Conservation (phyloP, 805 yeast species). For the Metschnikowia sp. region DNA sequence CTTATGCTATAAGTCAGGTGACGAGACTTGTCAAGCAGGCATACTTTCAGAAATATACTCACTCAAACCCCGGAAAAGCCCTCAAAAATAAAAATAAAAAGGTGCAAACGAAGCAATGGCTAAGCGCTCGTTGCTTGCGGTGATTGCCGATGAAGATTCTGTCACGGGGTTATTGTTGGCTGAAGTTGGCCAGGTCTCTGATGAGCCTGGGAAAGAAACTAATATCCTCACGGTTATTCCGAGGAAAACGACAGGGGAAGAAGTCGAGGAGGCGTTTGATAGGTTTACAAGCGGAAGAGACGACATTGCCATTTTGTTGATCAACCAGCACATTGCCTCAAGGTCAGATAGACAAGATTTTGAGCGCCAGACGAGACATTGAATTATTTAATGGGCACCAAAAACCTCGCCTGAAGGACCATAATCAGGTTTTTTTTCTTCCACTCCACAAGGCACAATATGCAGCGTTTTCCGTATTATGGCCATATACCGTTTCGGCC, state of each 20-base stretch:
- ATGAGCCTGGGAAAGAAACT: conserved; percentile 59
- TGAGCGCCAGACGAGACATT: too few relatives aligned
- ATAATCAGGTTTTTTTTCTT: too few relatives aligned
- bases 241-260: conserved; percentile 72
- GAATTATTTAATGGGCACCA: too few relatives aligned
- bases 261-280: conserved; percentile 70
- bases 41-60: too few relatives aligned
- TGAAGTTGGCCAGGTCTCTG: conserved; percentile 84
- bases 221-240: conserved; percentile 80
- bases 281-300: conserved; percentile 69
- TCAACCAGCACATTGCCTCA: conserved; percentile 86
- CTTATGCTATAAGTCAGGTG: too few relatives aligned
- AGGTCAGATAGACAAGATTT: too few relatives aligned
- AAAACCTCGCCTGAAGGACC: too few relatives aligned
- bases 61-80: too few relatives aligned
- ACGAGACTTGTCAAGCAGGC: too few relatives aligned
- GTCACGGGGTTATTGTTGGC: conserved; percentile 94
- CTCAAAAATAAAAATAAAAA: conserved; percentile 12
- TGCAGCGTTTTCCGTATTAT: too few relatives aligned
- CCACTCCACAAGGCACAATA: too few relatives aligned
- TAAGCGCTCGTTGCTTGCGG: conserved; percentile 83
- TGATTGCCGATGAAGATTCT: conserved; percentile 96
- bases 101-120: conserved; percentile 41
- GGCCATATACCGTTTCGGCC: too few relatives aligned
- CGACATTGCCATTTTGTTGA: conserved; percentile 88